Conservation (phyloP, 2,329 filamentous ascomycete species). For the Venturia effusa region DNA sequence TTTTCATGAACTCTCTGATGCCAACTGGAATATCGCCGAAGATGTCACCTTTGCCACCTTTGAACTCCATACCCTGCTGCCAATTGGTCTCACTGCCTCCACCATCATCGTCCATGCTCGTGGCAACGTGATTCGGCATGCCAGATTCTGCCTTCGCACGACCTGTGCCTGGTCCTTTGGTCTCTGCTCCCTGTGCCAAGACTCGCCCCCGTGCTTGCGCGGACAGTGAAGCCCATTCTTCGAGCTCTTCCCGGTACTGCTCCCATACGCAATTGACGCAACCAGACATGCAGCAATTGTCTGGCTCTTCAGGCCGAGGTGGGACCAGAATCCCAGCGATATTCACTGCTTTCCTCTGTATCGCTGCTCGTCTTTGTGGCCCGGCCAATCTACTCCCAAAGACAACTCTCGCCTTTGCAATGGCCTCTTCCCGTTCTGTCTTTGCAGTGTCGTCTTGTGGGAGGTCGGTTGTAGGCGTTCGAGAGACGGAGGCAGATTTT, state of each 20-base stretch:
- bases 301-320: conserved; percentile 75
- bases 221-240: conserved; percentile 66
- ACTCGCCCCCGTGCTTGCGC: conserved; percentile 51
- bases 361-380: conserved; percentile 56
- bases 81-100: conserved; percentile 64
- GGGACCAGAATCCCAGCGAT: conserved; percentile 76
- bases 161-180: conserved; percentile 22
- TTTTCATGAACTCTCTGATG: conserved; percentile 94
- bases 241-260: conserved; percentile 78
- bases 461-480: conserved; percentile 22
- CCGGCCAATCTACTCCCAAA: conserved; percentile 74
- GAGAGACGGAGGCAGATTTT: conserved; percentile 21
- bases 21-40: conserved; percentile 80
- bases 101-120: conserved; percentile 70
- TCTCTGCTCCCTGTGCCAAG: conserved; percentile 20
- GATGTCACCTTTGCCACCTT: conserved; percentile 46
- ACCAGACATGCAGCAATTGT: conserved; percentile 98
- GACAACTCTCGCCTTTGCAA: conserved; percentile 54
- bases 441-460: conserved; percentile 28
- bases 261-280: conserved; percentile 99
- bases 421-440: conserved; percentile 41
- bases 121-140: conserved; percentile 38
- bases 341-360: conserved; percentile 47
- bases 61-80: conserved; percentile 30
- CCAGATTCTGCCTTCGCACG: conserved; percentile 26